Percentiles rank a stretch among this genome's conserved stretches.
These are phyloP conservation scores for Lentinula novae-zelandiae DNA, from an alignment of 1,284 basidiomycete species.

Conservation along the genomic window DNA sequence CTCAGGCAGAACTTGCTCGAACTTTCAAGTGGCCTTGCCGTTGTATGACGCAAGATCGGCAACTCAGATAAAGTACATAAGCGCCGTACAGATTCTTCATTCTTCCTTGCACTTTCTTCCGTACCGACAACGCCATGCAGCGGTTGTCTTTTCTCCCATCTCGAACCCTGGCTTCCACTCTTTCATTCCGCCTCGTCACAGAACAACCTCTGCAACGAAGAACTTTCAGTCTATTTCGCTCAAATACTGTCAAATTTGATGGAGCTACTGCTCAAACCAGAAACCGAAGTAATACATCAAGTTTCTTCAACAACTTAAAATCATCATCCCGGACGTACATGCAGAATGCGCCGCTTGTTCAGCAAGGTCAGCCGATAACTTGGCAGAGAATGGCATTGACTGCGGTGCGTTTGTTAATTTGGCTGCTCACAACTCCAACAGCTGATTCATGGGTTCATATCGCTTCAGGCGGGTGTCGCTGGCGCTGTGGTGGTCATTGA, in stretches of 20 bases:
- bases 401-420: constrained; percentile 27
- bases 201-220: not conserved
- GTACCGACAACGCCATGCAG: not conserved
- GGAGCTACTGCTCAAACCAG: not conserved
- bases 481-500: constrained; percentile 64
- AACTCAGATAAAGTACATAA: not conserved
- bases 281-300: not conserved
- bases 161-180: not conserved
- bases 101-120: not conserved
- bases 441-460: not conserved
- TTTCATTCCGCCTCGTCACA: not conserved
- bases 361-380: constrained; percentile 28
- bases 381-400: constrained; percentile 41
- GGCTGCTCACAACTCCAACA: not conserved
- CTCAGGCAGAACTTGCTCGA: not conserved
- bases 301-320: not conserved
- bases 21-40: not conserved
- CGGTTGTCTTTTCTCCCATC: not conserved
- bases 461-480: constrained; percentile 58
- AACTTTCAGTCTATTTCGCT: constrained; percentile 12
- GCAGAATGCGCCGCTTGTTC: constrained; percentile 26
- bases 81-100: not conserved
- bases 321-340: constrained; percentile 24
- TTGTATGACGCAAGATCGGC: constrained; percentile 5
- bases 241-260: constrained; percentile 3